Conservation (phyloP, 768 basidiomycete species). For the Exidia glandulosa region DNA sequence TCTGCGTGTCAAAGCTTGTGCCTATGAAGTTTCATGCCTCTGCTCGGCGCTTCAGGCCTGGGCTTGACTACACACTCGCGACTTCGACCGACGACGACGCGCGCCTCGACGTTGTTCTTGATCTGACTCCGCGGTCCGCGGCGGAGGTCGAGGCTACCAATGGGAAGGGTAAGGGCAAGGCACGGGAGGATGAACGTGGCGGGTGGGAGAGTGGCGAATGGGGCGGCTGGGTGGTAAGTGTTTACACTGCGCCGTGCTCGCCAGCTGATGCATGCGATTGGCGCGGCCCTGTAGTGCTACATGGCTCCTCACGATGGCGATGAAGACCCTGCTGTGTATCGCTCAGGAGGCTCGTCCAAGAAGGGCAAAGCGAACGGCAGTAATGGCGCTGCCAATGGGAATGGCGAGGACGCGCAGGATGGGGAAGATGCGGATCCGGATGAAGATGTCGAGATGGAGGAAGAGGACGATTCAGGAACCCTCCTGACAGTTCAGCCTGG, state of each 20-base stretch:
- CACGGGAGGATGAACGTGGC: slow-evolving; percentile 20
- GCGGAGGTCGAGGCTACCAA: slow-evolving; percentile 20
- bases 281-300: slow-evolving; percentile 52
- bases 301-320: slow-evolving; percentile 91
- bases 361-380: slow-evolving; percentile 10
- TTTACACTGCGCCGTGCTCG: slow-evolving; percentile 3
- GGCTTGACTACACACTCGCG: slow-evolving; percentile 90
- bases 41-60: slow-evolving; percentile 82
- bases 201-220: slow-evolving; percentile 68
- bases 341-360: slow-evolving; percentile 39
- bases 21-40: slow-evolving; percentile 65
- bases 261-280: not conserved
- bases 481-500: slow-evolving; percentile 79
- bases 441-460: slow-evolving; percentile 26
- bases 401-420: slow-evolving; percentile 7
- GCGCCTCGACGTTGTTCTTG: slow-evolving; percentile 76
- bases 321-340: slow-evolving; percentile 92
- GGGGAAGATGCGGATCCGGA: slow-evolving; percentile 16
- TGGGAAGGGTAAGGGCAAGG: slow-evolving; percentile 9
- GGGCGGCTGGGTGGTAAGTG: slow-evolving; percentile 88
- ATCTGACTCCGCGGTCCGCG: slow-evolving; percentile 53
- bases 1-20: slow-evolving; percentile 56
- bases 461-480: slow-evolving; percentile 62
- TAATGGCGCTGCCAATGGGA: slow-evolving; percentile 9
- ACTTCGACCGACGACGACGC: slow-evolving; percentile 75